Evolutionary conservation across 148 eudicot species (phyloP).

Genomic region (Chenopodium quinoa): DNA sequence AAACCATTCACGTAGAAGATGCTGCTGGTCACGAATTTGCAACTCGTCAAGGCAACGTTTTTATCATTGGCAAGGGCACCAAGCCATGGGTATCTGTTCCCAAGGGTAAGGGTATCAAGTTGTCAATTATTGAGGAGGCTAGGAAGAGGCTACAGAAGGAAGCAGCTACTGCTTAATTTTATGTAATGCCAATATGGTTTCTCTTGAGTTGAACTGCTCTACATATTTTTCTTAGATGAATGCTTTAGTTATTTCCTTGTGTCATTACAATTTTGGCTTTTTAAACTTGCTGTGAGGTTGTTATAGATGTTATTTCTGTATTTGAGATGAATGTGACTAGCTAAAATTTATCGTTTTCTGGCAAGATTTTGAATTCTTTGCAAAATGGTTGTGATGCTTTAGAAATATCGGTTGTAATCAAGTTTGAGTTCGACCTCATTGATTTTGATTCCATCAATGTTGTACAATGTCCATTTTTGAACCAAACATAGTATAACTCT

Average conservation of each 20-base stretch:
- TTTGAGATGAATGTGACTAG: not conserved
- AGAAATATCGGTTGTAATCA: too few species aligned
- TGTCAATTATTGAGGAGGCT: conserved; percentile 56
- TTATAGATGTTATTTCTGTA: not conserved
- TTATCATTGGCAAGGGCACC: conserved; percentile 51
- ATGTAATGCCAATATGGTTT: not conserved
- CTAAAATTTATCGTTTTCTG: not conserved
- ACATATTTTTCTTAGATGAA: not conserved
- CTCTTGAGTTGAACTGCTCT: not conserved
- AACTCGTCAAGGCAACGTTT: conserved; percentile 56
- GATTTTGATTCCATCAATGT: too few species aligned
- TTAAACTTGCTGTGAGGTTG: not conserved
- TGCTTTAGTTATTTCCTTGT: not conserved
- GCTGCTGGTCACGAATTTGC: conserved; percentile 63
- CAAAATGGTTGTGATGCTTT: not conserved
- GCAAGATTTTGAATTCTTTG: not conserved
- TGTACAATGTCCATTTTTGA: too few species aligned
- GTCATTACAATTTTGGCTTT: not conserved
- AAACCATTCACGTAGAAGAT: conserved; percentile 61
- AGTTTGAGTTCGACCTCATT: not conserved
- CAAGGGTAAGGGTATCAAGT: conserved; percentile 65
- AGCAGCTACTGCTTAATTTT: conserved; percentile 14
- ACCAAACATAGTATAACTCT: too few species aligned
- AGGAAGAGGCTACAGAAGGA: conserved; percentile 34
- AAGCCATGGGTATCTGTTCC: conserved; percentile 65